Evolutionary conservation across 352 stramenopile species (phyloP).

Genomic region (Phytophthora hibernalis): DNA sequence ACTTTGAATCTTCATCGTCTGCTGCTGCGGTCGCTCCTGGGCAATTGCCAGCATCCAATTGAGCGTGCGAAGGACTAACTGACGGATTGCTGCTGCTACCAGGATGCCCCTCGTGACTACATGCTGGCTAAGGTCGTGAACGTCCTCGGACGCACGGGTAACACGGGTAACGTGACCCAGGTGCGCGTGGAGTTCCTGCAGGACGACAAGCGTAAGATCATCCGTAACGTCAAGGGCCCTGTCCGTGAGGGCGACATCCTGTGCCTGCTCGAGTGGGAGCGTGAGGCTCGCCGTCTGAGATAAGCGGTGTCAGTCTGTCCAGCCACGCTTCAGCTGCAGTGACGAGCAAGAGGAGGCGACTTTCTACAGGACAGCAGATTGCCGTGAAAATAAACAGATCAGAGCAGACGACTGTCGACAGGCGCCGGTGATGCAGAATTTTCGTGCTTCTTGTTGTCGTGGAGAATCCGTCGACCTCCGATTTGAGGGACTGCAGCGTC

Average conservation of each 20-base stretch:
- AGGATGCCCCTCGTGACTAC: conserved; percentile 90
- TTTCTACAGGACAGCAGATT: conserved; percentile 14
- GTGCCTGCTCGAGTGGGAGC: conserved; percentile 99
- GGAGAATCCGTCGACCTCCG: conserved; percentile 12
- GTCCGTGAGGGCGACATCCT: conserved; percentile 99
- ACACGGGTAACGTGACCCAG: conserved; percentile 99
- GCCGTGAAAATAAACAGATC: neutral
- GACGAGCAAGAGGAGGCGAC: conserved; percentile 13
- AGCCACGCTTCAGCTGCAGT: conserved; percentile 32
- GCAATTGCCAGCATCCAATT: neutral
- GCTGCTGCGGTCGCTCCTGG: neutral
- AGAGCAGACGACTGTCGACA: conserved; percentile 27
- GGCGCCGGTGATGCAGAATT: conserved; percentile 13
- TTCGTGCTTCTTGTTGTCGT: conserved; percentile 24
- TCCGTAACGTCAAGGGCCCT: conserved; percentile 99
- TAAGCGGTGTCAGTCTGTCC: conserved; percentile 74
- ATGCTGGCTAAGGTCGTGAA: conserved; percentile 99
- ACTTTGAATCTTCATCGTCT: neutral
- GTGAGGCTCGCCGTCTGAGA: conserved; percentile 97
- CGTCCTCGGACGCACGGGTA: conserved; percentile 99
- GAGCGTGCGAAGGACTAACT: conserved; percentile 29
- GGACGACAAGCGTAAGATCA: conserved; percentile 98
- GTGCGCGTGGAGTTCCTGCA: conserved; percentile 99
- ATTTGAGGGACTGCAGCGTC: conserved; percentile 26
- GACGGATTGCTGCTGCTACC: conserved; percentile 3